phyloP scores from a whole-genome alignment of 2,329 filamentous ascomycete genomes.

The Neopestalotiopsis rosae region DNA sequence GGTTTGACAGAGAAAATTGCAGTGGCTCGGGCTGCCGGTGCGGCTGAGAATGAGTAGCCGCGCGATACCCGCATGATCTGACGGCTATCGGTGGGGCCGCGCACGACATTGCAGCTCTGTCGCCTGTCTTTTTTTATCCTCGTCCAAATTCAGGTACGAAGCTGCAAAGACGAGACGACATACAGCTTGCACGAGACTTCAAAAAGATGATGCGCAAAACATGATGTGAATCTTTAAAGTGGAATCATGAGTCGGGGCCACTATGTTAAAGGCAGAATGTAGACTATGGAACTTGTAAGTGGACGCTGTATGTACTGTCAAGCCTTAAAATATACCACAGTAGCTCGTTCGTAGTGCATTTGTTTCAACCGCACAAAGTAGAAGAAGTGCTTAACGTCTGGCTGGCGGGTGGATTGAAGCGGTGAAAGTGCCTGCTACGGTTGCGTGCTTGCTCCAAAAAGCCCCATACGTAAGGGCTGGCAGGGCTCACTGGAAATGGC shows the following conservation, averaged over 20 bases:
- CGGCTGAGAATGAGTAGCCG: slow-evolving; percentile 17
- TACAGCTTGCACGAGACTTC: neutral
- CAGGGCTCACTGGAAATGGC: neutral
- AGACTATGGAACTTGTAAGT: neutral
- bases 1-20: neutral
- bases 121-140: neutral
- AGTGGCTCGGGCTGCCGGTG: slow-evolving; percentile 11
- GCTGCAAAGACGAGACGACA: neutral
- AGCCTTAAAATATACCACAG: neutral
- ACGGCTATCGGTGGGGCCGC: slow-evolving; percentile 11
- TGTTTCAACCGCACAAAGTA: neutral
- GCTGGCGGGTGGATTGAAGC: neutral
- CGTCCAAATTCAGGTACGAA: neutral
- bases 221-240: neutral
- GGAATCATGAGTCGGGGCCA: neutral
- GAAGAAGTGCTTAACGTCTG: neutral
- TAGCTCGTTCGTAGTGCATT: neutral
- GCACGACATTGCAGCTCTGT: neutral
- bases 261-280: neutral
- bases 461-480: neutral
- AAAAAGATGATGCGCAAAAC: neutral
- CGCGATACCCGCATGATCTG: slow-evolving; percentile 9
- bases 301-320: neutral
- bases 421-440: neutral
- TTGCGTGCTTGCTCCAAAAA: neutral